A percentile compares a stretch with the other conserved stretches of the same genome.
Conservation (phyloP, 139 green algal species). For the Tetradesmus lagerheimii region DNA sequence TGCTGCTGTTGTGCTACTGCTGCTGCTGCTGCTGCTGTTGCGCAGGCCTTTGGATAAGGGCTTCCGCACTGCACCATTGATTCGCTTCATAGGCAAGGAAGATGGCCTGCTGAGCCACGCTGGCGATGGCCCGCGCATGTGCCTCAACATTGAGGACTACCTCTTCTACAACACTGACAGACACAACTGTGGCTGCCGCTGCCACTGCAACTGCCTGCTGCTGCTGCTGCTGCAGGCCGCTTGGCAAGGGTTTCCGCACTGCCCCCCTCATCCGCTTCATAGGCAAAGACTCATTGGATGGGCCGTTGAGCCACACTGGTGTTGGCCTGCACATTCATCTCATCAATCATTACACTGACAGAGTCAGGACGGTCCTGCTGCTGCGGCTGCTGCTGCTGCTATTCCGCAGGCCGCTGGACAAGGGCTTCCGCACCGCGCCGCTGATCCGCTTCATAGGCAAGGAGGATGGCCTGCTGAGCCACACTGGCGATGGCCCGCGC, state of each 20-base stretch:
- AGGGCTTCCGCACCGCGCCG: conserved; percentile 67
- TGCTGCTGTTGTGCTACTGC: too few relatives aligned
- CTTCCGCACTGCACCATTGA: conserved; percentile 65
- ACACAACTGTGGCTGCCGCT: too few relatives aligned
- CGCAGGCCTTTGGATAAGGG: conserved; percentile 56
- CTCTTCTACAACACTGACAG: conserved; percentile 72
- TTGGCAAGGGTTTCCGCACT: conserved; percentile 62
- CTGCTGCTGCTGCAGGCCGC: conserved; percentile 18
- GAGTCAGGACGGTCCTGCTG: too few relatives aligned
- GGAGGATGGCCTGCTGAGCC: conserved; percentile 58
- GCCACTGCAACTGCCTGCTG: background rate
- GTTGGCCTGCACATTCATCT: too few relatives aligned
- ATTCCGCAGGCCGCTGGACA: conserved; percentile 44
- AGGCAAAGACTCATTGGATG: conserved; percentile 55
- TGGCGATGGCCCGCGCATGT: conserved; percentile 52
- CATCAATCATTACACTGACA: too few relatives aligned
- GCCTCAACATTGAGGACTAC: conserved; percentile 61
- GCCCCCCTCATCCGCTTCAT: conserved; percentile 60
- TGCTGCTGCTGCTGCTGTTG: conserved; percentile 5
- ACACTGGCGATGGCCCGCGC: conserved; percentile 52
- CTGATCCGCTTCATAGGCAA: conserved; percentile 59
- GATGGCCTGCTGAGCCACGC: conserved; percentile 54
- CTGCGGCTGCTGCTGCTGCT: conserved; percentile 4
- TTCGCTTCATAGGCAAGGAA: conserved; percentile 57
- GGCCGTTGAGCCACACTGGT: conserved; percentile 46